Evolutionary conservation across 345 rosid genomes (phyloP), one percentile per base, ranked within the genome.

Genomic region (Pseudoturritis turrita): DNA sequence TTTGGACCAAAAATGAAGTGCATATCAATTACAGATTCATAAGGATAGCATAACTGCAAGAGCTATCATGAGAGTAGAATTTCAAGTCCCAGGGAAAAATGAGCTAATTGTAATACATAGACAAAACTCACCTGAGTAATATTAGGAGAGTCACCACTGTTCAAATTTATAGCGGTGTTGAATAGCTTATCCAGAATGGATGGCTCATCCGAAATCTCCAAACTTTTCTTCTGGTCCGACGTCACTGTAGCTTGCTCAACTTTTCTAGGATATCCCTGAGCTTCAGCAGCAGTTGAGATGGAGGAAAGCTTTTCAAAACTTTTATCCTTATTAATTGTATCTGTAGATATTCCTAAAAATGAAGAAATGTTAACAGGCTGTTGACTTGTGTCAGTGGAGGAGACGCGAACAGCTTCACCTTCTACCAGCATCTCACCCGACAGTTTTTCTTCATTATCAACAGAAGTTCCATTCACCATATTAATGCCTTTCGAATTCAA

Each of bases 171-270:
- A 44, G 86, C 86, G 53, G 83, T 82, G 73, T 85, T 79, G 71
- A 95, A 92, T 62, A 87, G 77, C 82, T 86, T 90, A 72, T 92
- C 96, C 46, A 95, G 87, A 76, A 92, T 83, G 69, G 98, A 84
- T 69, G 85, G 74, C 62, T 88, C 78, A 52, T 76, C 78, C 18
- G 87, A 70, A 65, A 56, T 81, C 37, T 71, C 85, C 46, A 59
- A 59, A 71, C 71, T 60, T 82, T 81, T 79, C 73, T 73, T 75
- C 53, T 57, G 73, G 33, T 45, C 71, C 55, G 74, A 65, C 62
- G 75, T 62, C 69, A 53, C 65, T 33, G 75, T 75, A 80, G 85
- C 83, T 73, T 79, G 83, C 60, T 83, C 87, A 46, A 73, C 39
- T 26, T 77, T 65, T 64, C 69, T 72, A 75, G 68, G 69, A 33